Evolutionary conservation across 2,329 filamentous ascomycete species (phyloP).

Genomic region (Scolecobasidium constrictum): DNA sequence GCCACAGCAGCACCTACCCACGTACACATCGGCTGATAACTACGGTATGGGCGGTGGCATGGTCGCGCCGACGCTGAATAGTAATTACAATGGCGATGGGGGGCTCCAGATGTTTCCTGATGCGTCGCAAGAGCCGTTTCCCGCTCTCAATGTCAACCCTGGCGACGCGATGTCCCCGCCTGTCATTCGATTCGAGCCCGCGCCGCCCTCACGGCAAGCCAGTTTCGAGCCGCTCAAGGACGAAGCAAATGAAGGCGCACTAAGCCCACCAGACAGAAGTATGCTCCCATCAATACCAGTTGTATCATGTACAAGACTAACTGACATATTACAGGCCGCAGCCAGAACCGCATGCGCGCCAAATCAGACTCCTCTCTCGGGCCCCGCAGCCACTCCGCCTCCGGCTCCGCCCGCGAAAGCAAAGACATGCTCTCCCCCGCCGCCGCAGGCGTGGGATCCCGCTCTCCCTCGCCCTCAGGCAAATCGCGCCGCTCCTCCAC

Average conservation of each 20-base stretch:
- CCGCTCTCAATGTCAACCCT: constrained; percentile 39
- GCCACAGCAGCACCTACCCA: constrained; percentile 52
- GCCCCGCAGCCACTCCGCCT: constrained; percentile 25
- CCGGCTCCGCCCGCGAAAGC: constrained; percentile 17
- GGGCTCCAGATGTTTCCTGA: constrained; percentile 41
- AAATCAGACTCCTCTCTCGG: constrained; percentile 48
- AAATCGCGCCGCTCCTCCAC: constrained; percentile 40
- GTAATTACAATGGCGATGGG: constrained; percentile 17
- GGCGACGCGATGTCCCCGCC: constrained; percentile 77
- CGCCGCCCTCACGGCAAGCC: constrained; percentile 58
- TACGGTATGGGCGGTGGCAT: constrained; percentile 34
- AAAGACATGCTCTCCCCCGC: constrained; percentile 32
- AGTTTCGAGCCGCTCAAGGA: constrained; percentile 57
- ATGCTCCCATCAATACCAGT: too few species aligned
- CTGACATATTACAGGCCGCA: constrained; percentile 35
- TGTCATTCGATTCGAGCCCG: constrained; percentile 88
- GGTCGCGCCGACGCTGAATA: constrained; percentile 37
- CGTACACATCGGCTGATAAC: constrained; percentile 32
- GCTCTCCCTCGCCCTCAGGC: constrained; percentile 35
- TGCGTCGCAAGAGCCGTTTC: constrained; percentile 36
- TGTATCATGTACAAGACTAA: too few species aligned
- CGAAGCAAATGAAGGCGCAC: constrained; percentile 54
- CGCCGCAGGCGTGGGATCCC: constrained; percentile 25
- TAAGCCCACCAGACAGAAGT: constrained; percentile 67
- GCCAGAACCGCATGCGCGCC: constrained; percentile 43